Conservation (phyloP, 192 early-diverging fungal species). For the Coemansia sp. region DNA sequence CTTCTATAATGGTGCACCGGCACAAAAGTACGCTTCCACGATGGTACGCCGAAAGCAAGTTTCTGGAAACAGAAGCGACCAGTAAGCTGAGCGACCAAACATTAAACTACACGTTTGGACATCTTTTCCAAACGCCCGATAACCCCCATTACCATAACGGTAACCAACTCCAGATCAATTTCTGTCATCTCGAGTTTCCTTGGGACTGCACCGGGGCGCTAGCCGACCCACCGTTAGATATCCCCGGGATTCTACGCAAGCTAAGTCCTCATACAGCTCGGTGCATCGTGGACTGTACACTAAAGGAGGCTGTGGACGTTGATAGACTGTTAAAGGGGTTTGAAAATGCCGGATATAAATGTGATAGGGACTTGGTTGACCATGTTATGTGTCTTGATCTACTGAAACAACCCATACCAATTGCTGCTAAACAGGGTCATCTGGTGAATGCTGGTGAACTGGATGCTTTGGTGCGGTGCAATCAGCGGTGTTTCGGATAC, state of each 20-base stretch:
- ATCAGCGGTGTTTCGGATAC: slow-evolving; percentile 23
- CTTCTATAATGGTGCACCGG: slow-evolving; percentile 11
- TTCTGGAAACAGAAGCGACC: slow-evolving; percentile 20
- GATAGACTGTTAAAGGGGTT: slow-evolving; percentile 11
- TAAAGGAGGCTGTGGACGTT: slow-evolving; percentile 1
- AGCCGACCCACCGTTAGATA: slow-evolving; percentile 26
- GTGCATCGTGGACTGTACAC: slow-evolving; percentile 31
- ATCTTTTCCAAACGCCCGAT: slow-evolving; percentile 25
- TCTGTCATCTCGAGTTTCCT: slow-evolving; percentile 42
- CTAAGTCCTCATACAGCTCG: slow-evolving; percentile 3
- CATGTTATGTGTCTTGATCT: slow-evolving; percentile 13
- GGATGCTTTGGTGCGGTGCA: slow-evolving; percentile 10
- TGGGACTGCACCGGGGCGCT: slow-evolving; percentile 26
- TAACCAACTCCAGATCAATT: slow-evolving; percentile 29
- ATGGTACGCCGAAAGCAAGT: slow-evolving; percentile 36
- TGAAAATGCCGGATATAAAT: slow-evolving; percentile 7
- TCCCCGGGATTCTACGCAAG: slow-evolving; percentile 11
- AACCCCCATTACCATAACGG: slow-evolving; percentile 23
- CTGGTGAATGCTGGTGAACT: not conserved
- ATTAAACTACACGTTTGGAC: slow-evolving; percentile 28
- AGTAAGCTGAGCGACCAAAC: slow-evolving; percentile 13
- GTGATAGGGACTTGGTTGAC: slow-evolving; percentile 18
- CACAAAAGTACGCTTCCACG: slow-evolving; percentile 18
- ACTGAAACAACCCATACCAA: not conserved
- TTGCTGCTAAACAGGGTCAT: not conserved